Evolutionary conservation across 495 filamentous ascomycete genomes (phyloP).

Genomic region (Penicillium cinerascens): DNA sequence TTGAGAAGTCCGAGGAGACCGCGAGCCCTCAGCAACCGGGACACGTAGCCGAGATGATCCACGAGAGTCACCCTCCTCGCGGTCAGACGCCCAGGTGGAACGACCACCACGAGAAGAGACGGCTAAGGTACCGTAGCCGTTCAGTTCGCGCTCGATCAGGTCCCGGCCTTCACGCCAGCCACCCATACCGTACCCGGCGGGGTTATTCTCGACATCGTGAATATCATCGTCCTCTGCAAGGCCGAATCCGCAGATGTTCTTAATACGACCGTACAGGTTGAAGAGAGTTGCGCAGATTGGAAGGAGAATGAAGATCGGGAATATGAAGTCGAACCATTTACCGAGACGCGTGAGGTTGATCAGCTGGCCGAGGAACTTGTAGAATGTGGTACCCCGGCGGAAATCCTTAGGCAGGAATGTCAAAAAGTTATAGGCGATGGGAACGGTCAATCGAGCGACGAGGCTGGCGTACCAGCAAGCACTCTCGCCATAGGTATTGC

Average conservation of each 20-base stretch:
- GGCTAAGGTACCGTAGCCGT: conserved; percentile 55
- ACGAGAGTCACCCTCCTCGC: conserved; percentile 20
- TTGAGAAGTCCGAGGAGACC: conserved; percentile 27
- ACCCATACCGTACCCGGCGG: conserved; percentile 66
- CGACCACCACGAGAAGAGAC: conserved; percentile 35
- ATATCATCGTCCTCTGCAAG: conserved; percentile 68
- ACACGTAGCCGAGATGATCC: conserved; percentile 34
- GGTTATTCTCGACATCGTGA: conserved; percentile 62
- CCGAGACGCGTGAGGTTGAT: conserved; percentile 85
- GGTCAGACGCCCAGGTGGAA: conserved; percentile 30
- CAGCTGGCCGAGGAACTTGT: conserved; percentile 75
- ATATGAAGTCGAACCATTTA: conserved; percentile 79
- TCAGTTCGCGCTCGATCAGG: conserved; percentile 84
- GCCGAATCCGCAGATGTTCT: conserved; percentile 72
- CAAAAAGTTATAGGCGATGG: conserved; percentile 91
- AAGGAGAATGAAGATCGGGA: conserved; percentile 80
- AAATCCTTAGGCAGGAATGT: conserved; percentile 71
- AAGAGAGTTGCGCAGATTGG: conserved; percentile 81
- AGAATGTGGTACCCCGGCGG: conserved; percentile 73
- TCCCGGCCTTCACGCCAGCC: conserved; percentile 93
- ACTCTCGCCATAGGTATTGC: conserved; percentile 85
- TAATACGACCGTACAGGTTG: conserved; percentile 80
- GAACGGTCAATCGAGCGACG: conserved; percentile 85
- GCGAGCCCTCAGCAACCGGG: conserved; percentile 24
- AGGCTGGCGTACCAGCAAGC: conserved; percentile 94